Conservation (phyloP, 371 early-diverging fungal genomes). For the Zychaea mexicana region DNA sequence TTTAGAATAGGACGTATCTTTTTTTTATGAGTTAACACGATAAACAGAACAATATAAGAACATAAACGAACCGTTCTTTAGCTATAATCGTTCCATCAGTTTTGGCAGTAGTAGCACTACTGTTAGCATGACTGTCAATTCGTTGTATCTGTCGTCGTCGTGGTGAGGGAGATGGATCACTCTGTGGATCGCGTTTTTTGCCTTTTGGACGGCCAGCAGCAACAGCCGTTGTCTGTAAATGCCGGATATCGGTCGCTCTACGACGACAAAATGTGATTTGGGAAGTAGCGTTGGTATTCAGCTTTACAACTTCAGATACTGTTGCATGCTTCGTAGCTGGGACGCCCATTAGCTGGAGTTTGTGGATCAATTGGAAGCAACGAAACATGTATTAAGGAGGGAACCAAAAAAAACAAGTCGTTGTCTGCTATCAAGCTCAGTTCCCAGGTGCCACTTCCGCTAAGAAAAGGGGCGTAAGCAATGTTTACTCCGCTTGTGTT, state of each 20-base stretch:
- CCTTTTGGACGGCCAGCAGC: not conserved
- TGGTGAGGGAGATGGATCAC: not conserved
- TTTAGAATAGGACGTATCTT: not conserved
- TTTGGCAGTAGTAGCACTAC: too few species aligned
- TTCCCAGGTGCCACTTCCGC: too few species aligned
- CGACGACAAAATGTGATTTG: not conserved
- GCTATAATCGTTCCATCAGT: too few species aligned
- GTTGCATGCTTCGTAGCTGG: not conserved
- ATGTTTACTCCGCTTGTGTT: too few species aligned
- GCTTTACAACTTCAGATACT: not conserved
- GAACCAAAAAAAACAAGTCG: too few species aligned
- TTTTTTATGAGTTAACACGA: too few species aligned
- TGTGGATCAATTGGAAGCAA: not conserved
- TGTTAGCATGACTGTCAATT: not conserved
- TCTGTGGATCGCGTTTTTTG: not conserved
- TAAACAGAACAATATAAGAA: not conserved
- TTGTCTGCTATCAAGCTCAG: too few species aligned
- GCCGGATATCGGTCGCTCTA: not conserved
- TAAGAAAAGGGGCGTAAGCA: too few species aligned
- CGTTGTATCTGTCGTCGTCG: not conserved
- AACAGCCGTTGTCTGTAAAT: not conserved
- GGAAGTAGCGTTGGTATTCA: not conserved
- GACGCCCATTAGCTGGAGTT: not conserved
- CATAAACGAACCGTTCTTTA: not conserved
- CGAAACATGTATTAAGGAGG: constrained; percentile 1